phyloP scores from a whole-genome alignment of 1,139 yeast species.

The Geotrichum reessii region DNA sequence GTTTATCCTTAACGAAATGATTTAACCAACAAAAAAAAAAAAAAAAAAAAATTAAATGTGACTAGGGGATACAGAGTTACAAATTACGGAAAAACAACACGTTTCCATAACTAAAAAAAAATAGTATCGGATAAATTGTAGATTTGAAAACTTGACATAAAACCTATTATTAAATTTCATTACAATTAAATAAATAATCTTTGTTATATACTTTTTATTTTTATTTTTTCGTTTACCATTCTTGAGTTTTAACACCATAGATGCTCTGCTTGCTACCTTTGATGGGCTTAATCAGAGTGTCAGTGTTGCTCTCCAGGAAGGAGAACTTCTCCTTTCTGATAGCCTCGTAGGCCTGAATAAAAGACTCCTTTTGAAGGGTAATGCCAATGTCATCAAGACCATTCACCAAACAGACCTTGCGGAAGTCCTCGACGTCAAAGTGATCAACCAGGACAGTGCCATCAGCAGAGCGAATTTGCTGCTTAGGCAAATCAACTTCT shows the following conservation, averaged over 20 bases:
- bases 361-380: conserved; percentile 82
- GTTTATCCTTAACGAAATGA: too few relatives aligned
- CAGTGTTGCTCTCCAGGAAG: conserved; percentile 84
- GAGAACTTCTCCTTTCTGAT: conserved; percentile 74
- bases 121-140: background rate
- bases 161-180: background rate
- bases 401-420: conserved; percentile 89
- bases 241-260: conserved; percentile 68
- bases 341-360: conserved; percentile 65
- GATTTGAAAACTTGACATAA: background rate
- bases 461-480: conserved; percentile 65
- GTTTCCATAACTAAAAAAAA: too few relatives aligned
- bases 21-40: too few relatives aligned
- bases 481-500: conserved; percentile 79
- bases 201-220: background rate
- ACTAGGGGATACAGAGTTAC: too few relatives aligned
- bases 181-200: background rate
- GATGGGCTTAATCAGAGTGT: conserved; percentile 50
- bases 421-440: conserved; percentile 82
- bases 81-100: background rate
- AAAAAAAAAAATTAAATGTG: too few relatives aligned
- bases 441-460: conserved; percentile 71
- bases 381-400: conserved; percentile 97
- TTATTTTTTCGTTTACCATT: conserved; percentile 44
- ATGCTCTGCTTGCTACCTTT: conserved; percentile 64